A percentile compares a stretch with the other conserved stretches of the same genome.
Evolutionary conservation across 768 basidiomycete species (phyloP).

Genomic region (Pluteus cervinus): DNA sequence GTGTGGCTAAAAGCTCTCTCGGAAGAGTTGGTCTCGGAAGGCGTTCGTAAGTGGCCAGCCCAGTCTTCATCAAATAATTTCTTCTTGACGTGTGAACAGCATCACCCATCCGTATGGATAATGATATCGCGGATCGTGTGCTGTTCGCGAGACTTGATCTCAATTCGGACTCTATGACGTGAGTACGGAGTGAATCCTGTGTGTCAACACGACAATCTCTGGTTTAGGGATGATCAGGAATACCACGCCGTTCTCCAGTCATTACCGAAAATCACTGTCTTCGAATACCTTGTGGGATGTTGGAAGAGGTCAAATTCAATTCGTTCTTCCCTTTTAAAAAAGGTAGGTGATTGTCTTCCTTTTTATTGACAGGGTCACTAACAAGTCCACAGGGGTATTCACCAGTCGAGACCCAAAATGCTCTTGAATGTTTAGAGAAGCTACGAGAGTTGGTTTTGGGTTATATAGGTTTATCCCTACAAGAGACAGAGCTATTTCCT

Average conservation of each 20-base stretch:
- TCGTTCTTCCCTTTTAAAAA: conserved; percentile 51
- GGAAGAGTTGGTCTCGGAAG: conserved; percentile 61
- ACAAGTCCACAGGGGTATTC: conserved; percentile 42
- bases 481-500: conserved; percentile 93
- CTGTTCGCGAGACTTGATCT: conserved; percentile 83
- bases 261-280: conserved; percentile 76
- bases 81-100: conserved; percentile 11
- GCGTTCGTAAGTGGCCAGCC: conserved; percentile 30
- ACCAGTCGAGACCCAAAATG: conserved; percentile 56
- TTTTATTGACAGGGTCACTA: not conserved
- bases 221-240: conserved; percentile 68
- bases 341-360: conserved; percentile 34
- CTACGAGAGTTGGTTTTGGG: conserved; percentile 79
- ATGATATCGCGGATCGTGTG: conserved; percentile 67
- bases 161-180: conserved; percentile 68
- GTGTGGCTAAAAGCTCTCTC: conserved; percentile 82
- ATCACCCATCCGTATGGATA: conserved; percentile 39
- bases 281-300: conserved; percentile 85
- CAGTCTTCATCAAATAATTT: conserved; percentile 4
- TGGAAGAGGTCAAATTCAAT: conserved; percentile 82
- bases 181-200: conserved; percentile 21
- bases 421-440: conserved; percentile 62
- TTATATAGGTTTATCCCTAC: conserved; percentile 82
- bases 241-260: conserved; percentile 69
- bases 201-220: conserved; percentile 7